Percentiles rank a stretch among this genome's conserved stretches.
These are phyloP conservation scores for Pichia pseudocactophila DNA, from an alignment of 805 yeast species.

Conservation along the genomic window DNA sequence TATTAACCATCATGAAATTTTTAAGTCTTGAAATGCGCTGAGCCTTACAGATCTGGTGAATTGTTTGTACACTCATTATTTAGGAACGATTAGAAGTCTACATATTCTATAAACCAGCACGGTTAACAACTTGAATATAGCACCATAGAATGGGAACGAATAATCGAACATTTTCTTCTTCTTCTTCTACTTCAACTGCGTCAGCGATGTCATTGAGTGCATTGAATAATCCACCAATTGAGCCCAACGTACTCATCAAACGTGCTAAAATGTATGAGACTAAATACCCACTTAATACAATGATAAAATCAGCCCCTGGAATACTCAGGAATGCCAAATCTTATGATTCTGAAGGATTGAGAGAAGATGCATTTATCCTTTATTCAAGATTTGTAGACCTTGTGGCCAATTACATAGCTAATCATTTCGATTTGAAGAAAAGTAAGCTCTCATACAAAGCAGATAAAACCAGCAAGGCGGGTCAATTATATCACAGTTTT, in stretches of 20 bases:
- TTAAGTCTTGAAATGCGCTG: too few species aligned
- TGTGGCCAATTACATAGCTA: conserved; percentile 37
- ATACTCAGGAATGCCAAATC: conserved; percentile 39
- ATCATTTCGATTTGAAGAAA: conserved; percentile 35
- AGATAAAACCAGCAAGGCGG: conserved; percentile 16
- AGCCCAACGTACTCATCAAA: conserved; percentile 31
- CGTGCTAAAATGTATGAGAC: conserved; percentile 45
- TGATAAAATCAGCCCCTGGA: conserved; percentile 46
- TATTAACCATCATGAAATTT: too few species aligned
- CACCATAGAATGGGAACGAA: conserved; percentile 1
- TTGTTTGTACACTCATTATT: too few species aligned
- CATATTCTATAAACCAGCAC: too few species aligned
- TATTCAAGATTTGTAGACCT: conserved; percentile 54
- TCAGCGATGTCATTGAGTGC: conserved; percentile 13
- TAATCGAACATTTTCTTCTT: background rate
- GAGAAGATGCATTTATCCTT: conserved; percentile 44
- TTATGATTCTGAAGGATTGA: conserved; percentile 34
- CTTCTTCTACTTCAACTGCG: conserved; percentile 11
- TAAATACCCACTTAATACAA: conserved; percentile 40
- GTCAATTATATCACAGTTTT: conserved; percentile 22
- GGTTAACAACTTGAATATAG: too few species aligned
- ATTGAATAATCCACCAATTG: conserved; percentile 15
- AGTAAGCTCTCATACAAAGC: conserved; percentile 17
- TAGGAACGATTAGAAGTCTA: too few species aligned
- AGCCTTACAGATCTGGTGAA: too few species aligned